phyloP scores from a whole-genome alignment of 805 yeast genomes.

The Kazachstania taianensis region DNA sequence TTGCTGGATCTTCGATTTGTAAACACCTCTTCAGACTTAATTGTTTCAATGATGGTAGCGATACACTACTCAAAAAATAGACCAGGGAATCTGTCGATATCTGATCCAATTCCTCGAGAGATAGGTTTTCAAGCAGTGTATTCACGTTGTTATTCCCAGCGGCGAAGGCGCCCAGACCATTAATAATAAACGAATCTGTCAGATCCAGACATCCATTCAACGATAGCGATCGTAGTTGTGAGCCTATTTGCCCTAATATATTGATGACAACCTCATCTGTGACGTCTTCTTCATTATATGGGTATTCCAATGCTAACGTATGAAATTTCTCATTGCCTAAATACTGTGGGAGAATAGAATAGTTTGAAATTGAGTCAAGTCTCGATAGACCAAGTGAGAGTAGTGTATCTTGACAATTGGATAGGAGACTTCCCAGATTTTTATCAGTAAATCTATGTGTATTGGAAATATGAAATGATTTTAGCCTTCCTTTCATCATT shows the following conservation, averaged over 20 bases:
- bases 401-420: conserved; percentile 47
- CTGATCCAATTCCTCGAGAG: conserved; percentile 49
- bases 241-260: conserved; percentile 52
- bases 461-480: conserved; percentile 54
- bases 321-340: conserved; percentile 36
- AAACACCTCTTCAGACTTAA: conserved; percentile 58
- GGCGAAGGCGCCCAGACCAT: conserved; percentile 53
- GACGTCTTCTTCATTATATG: conserved; percentile 53
- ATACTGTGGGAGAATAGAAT: conserved; percentile 56
- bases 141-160: conserved; percentile 22
- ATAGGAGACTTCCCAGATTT: conserved; percentile 52
- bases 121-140: conserved; percentile 40
- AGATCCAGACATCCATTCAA: conserved; percentile 67
- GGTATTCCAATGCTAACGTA: conserved; percentile 57
- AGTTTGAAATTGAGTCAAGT: conserved; percentile 61
- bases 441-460: conserved; percentile 75
- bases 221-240: conserved; percentile 43
- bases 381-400: conserved; percentile 52
- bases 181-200: conserved; percentile 50
- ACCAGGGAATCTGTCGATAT: conserved; percentile 61
- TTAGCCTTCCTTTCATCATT: conserved; percentile 42
- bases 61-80: conserved; percentile 38
- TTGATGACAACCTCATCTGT: conserved; percentile 58
- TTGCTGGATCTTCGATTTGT: conserved; percentile 51
- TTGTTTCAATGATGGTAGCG: conserved; percentile 48